Evolutionary conservation across 23 red algal species (phyloP).

Genomic region (Agarophyton chilense): DNA sequence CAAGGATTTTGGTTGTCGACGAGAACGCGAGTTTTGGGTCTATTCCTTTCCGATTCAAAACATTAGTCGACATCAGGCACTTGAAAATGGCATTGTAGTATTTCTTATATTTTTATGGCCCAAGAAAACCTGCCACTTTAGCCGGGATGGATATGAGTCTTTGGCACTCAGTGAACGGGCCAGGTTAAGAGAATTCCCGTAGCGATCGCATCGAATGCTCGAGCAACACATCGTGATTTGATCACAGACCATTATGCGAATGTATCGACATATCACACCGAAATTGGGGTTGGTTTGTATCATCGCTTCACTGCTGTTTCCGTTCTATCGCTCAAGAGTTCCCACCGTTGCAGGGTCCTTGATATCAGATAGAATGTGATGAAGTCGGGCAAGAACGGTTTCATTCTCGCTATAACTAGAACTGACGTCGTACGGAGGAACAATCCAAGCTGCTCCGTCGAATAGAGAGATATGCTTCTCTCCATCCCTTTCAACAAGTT

Average conservation of each 20-base stretch:
- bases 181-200: no score
- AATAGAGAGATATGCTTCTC: conserved; percentile 12
- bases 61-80: not conserved
- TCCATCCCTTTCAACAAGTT: not conserved
- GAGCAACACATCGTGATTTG: no score
- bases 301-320: not conserved
- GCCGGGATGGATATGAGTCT: no score
- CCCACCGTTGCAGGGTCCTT: not conserved
- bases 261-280: no score
- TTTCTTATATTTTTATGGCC: no score
- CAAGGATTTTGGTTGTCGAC: no score
- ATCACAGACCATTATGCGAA: no score
- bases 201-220: no score
- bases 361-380: conserved; percentile 8
- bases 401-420: conserved; percentile 7
- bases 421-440: not conserved
- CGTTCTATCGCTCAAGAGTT: not conserved
- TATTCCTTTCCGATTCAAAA: not conserved
- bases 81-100: not conserved
- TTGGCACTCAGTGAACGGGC: no score
- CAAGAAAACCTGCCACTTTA: no score
- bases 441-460: conserved; percentile 2
- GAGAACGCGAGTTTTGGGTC: not conserved
- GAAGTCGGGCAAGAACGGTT: conserved; percentile 12
- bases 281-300: not conserved